Conservation (phyloP, 208 protist genomes). For the Leishmania turanica region DNA sequence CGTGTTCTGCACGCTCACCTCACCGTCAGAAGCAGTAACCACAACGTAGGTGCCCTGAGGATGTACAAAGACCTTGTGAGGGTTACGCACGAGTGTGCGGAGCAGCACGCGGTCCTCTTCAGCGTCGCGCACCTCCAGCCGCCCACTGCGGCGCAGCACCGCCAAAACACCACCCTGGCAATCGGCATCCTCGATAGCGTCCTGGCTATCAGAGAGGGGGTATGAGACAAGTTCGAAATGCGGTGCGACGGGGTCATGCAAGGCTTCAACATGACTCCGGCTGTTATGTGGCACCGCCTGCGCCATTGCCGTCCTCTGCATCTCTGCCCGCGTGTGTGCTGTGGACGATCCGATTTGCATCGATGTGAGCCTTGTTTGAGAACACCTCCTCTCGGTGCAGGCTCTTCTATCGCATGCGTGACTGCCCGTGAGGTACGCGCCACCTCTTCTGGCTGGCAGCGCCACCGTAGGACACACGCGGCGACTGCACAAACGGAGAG, state of each 20-base stretch:
- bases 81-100: conserved; percentile 50
- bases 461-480: neutral
- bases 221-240: conserved; percentile 22
- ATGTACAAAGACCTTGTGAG: conserved; percentile 75
- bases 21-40: conserved; percentile 56
- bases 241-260: conserved; percentile 26
- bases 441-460: neutral
- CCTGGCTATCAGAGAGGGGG: conserved; percentile 12
- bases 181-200: conserved; percentile 41
- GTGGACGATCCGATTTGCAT: neutral
- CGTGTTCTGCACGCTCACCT: conserved; percentile 54
- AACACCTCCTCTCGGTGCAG: no score
- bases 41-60: conserved; percentile 53
- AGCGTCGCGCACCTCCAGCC: conserved; percentile 51
- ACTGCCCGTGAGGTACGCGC: neutral
- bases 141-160: conserved; percentile 44
- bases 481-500: neutral
- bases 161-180: conserved; percentile 68
- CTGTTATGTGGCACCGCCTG: neutral
- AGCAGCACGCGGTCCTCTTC: conserved; percentile 41
- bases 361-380: neutral
- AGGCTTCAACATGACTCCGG: conserved; percentile 3
- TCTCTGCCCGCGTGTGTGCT: neutral
- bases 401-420: neutral
- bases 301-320: conserved; percentile 2